Percentiles rank a stretch among this genome's conserved stretches.
phyloP scores from a whole-genome alignment of 2,329 filamentous ascomycete species.

The Pseudogymnoascus sp. region DNA sequence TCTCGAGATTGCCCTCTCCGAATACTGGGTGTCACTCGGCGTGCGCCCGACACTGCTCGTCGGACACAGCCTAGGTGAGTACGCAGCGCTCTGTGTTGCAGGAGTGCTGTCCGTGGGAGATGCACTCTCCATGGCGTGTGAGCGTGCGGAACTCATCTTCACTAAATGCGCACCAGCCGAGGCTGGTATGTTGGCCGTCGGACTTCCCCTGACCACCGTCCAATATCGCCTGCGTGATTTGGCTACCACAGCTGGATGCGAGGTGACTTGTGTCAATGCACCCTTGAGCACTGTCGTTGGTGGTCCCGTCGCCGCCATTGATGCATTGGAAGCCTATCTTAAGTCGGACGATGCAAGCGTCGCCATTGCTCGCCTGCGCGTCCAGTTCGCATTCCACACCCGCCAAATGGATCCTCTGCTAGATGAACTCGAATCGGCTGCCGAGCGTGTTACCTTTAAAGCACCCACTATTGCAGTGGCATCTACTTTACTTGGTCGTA shows the following conservation, averaged over 20 bases:
- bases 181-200: conserved; percentile 43
- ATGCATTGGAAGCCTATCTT: background rate
- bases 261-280: background rate
- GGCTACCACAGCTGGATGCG: background rate
- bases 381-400: conserved; percentile 61
- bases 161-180: conserved; percentile 43
- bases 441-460: conserved; percentile 47
- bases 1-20: conserved; percentile 49
- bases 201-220: background rate
- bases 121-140: conserved; percentile 18
- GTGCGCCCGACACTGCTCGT: conserved; percentile 44
- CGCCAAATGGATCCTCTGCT: conserved; percentile 57
- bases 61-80: conserved; percentile 35
- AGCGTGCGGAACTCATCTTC: conserved; percentile 43
- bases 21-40: conserved; percentile 49
- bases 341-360: background rate
- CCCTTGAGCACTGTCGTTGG: background rate
- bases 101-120: conserved; percentile 29
- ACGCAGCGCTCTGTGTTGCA: conserved; percentile 32
- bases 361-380: conserved; percentile 51
- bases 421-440: conserved; percentile 48
- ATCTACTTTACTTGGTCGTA: conserved; percentile 57
- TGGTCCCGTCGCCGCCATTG: background rate
- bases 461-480: conserved; percentile 54
- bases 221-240: background rate